Base-by-base conservation (phyloP, 1,139 yeast genomes). In the Debaryomycetaceae sp. region DNA sequence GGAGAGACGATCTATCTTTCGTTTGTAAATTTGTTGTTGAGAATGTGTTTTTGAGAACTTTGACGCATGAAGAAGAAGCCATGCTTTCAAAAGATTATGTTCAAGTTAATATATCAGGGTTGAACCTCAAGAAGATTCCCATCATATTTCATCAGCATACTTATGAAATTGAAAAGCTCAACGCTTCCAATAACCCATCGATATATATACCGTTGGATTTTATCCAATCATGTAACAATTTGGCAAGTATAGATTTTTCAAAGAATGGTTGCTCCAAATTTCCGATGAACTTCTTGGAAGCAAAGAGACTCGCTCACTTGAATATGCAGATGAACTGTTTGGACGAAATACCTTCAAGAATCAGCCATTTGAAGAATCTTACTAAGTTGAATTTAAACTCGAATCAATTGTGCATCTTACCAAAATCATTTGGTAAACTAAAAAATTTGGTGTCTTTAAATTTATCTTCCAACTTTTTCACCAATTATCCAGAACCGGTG, bases 101-200 rank as follows among this genome's bases (percentile, higher is more conserved):
- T 13, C 83, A 85, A 59, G 96, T 89, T 9, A 81, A 87, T 57
- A 73, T 91, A 46, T 80, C 84, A 37, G 81, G 87, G 41, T 78
- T 87, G 69, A 85, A 87, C 54, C 71, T 90, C 48, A 89, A 88
- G 51, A 88, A 89, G 29, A 86, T 91, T 13, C 97, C 97, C 0
- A 86, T 88, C 44, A 77, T 85, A 37, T 81, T 90, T 55, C 91
- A 85, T 57, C 87, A 83, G 53, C 89, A 84, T 51, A 87, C 96
- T 1, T 78, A 84, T 46, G 95, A 88, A 52, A 87, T 91, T 47
- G 89, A 85, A 53, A 78, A 84, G 53, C 73, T 91, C 50, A 93
- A 91, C 61, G 91, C 89, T 13, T 87, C 95, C 0, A 83, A 87
- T 50, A 91, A 91, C 60, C 96, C 97, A 6, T 85, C 95, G 22